Conservation (phyloP, 1,284 basidiomycete species). For the Heliocybe sulcata region DNA sequence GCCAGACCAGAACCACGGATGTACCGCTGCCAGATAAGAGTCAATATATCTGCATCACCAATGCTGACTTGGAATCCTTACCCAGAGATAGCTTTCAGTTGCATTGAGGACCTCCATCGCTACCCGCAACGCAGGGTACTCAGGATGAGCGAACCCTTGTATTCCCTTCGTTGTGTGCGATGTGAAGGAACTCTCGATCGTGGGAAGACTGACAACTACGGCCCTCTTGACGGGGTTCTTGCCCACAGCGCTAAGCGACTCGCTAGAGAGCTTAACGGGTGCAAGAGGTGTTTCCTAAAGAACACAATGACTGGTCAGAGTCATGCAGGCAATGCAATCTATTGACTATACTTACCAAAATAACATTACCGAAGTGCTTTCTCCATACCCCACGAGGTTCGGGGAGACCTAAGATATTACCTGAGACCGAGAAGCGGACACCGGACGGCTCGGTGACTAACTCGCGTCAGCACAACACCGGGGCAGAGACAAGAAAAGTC, state of each 20-base stretch:
- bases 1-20: constrained; percentile 92
- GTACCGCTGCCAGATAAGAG: constrained; percentile 44
- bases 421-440: constrained; percentile 83
- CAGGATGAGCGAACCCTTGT: constrained; percentile 75
- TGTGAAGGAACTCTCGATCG: constrained; percentile 92
- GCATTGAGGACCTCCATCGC: constrained; percentile 88
- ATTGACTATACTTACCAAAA: constrained; percentile 42
- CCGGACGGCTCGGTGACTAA: constrained; percentile 76
- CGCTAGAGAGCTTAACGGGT: constrained; percentile 61
- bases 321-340: constrained; percentile 1
- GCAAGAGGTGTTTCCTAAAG: constrained; percentile 47
- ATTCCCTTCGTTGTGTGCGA: constrained; percentile 78
- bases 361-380: constrained; percentile 54
- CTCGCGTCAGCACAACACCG: too few relatives aligned
- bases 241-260: constrained; percentile 76
- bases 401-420: constrained; percentile 71
- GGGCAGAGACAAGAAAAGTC: too few relatives aligned
- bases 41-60: constrained; percentile 1
- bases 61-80: constrained; percentile 23
- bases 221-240: constrained; percentile 72
- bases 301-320: neutral
- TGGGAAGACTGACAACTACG: constrained; percentile 82
- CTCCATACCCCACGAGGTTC: constrained; percentile 70
- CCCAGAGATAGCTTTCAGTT: constrained; percentile 94
- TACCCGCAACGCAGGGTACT: constrained; percentile 82